phyloP scores from a whole-genome alignment of 768 basidiomycete species.

The Sporobolomyces pararoseus region DNA sequence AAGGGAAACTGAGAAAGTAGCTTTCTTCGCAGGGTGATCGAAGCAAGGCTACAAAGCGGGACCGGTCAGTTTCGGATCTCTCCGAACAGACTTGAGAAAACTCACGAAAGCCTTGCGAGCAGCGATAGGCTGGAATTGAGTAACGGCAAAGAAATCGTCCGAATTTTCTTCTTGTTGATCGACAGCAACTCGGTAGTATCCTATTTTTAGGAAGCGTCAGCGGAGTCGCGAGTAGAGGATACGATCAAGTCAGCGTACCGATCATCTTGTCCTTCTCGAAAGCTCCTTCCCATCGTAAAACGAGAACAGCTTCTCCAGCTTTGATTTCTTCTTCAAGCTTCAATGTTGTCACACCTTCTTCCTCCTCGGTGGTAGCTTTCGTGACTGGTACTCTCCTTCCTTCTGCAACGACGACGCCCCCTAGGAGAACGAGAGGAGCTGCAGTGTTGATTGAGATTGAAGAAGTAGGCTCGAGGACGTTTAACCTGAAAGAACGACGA shows the following conservation, averaged over 20 bases:
- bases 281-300: constrained; percentile 17
- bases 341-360: neutral
- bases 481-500: neutral
- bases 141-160: constrained; percentile 28
- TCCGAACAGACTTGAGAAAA: too few species aligned
- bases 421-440: constrained; percentile 21
- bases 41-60: constrained; percentile 61
- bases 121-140: constrained; percentile 21
- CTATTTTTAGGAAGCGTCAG: neutral
- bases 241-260: neutral
- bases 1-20: constrained; percentile 58
- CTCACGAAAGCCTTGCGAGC: constrained; percentile 34
- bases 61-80: neutral
- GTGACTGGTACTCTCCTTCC: neutral
- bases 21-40: constrained; percentile 89
- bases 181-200: constrained; percentile 25
- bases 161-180: neutral
- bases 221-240: neutral
- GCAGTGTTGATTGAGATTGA: constrained; percentile 22
- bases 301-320: constrained; percentile 12
- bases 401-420: neutral
- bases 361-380: neutral
- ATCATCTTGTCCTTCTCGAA: constrained; percentile 16
- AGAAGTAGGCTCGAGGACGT: neutral
- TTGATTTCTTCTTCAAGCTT: neutral